Evolutionary conservation across 352 stramenopile genomes (phyloP).

Genomic region (Pythium monospermum): DNA sequence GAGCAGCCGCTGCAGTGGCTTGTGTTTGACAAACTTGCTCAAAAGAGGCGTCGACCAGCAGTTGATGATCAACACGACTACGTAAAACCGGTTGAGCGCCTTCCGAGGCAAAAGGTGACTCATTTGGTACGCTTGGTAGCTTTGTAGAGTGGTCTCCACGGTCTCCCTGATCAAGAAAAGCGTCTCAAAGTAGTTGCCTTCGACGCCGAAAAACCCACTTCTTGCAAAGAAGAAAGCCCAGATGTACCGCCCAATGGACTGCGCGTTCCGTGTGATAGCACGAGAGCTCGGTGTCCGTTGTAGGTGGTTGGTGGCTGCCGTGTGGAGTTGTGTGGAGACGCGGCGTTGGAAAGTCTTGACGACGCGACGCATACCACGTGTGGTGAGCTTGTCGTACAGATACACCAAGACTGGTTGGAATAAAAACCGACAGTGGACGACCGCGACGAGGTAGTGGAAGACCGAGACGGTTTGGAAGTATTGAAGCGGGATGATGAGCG

Average conservation of each 20-base stretch:
- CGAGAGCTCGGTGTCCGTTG: neutral
- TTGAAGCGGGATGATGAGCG: neutral
- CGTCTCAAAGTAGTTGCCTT: slow-evolving; percentile 13
- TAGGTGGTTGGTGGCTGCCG: neutral
- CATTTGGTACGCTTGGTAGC: slow-evolving; percentile 14
- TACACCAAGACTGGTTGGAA: neutral
- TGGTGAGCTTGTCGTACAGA: neutral
- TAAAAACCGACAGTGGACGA: neutral
- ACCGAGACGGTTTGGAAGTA: neutral
- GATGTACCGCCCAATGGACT: neutral
- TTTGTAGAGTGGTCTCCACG: slow-evolving; percentile 11
- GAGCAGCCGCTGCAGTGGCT: neutral
- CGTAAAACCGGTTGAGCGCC: slow-evolving; percentile 11
- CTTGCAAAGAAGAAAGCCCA: neutral
- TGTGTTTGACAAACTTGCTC: neutral
- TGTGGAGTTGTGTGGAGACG: neutral
- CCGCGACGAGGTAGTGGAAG: neutral
- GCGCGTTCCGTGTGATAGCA: neutral
- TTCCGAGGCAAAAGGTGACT: neutral
- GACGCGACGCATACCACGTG: neutral
- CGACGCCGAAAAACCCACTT: slow-evolving; percentile 7
- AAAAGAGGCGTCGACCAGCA: slow-evolving; percentile 11
- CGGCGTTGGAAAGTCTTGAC: neutral
- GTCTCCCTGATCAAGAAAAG: slow-evolving; percentile 12
- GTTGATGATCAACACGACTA: slow-evolving; percentile 9